Evolutionary conservation across 257 asterid genomes (phyloP).

Genomic region (Nicotiana tabacum): DNA sequence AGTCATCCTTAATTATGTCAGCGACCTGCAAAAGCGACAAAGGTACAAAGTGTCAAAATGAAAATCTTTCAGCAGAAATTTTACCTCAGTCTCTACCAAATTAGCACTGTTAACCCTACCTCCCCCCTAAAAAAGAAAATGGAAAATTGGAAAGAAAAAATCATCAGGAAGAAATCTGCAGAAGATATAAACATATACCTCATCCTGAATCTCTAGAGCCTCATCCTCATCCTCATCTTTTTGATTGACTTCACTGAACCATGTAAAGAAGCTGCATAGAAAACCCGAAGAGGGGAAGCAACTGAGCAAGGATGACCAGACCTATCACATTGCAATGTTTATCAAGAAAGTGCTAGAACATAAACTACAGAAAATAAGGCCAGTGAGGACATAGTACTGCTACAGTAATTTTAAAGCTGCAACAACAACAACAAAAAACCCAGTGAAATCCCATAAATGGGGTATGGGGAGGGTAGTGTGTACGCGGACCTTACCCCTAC

Average conservation of each 20-base stretch:
- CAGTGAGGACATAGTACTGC: neutral
- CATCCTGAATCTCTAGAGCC: constrained; percentile 49
- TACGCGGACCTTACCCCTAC: too few species aligned
- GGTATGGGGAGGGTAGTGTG: too few species aligned
- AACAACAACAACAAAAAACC: too few species aligned
- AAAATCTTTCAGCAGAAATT: neutral
- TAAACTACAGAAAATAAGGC: neutral
- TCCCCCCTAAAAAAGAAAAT: neutral
- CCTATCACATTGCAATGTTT: neutral
- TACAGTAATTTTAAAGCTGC: neutral
- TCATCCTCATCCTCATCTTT: constrained; percentile 66
- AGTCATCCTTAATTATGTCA: constrained; percentile 60
- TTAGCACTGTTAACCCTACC: neutral
- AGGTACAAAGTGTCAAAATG: neutral
- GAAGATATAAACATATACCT: constrained; percentile 38
- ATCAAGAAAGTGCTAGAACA: neutral
- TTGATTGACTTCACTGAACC: constrained; percentile 60
- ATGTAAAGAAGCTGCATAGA: constrained; percentile 77
- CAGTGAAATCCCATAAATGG: too few species aligned
- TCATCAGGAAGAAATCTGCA: neutral
- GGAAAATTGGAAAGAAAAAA: neutral
- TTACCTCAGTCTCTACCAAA: neutral
- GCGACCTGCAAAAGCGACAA: constrained; percentile 31
- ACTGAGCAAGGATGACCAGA: neutral
- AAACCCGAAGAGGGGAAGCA: neutral